A percentile compares a stretch with the other conserved stretches of the same genome.
These are phyloP conservation scores for Ganoderma multipileum DNA, from an alignment of 1,284 basidiomycete genomes.

Conservation along the genomic window DNA sequence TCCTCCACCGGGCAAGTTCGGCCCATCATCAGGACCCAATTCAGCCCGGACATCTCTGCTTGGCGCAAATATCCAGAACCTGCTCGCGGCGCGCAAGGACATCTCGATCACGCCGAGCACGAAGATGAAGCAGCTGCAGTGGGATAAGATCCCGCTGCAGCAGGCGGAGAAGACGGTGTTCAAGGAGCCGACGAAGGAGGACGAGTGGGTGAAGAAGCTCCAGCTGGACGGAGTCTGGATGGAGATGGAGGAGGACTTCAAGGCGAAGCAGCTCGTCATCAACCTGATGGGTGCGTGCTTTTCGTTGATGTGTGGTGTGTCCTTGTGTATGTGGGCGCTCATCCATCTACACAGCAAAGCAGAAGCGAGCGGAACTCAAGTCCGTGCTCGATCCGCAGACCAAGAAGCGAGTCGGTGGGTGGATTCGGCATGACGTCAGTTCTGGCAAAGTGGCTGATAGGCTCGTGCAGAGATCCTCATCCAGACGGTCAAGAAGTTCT, in stretches of 20 bases:
- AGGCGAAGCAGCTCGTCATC: constrained; percentile 93
- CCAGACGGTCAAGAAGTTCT: constrained; percentile 81
- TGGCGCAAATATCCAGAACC: constrained; percentile 59
- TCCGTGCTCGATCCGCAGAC: constrained; percentile 92
- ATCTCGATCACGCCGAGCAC: constrained; percentile 84
- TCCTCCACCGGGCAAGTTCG: constrained; percentile 51
- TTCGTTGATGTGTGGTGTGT: constrained; percentile 27
- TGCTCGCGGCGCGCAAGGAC: constrained; percentile 80
- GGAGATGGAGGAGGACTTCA: constrained; percentile 99
- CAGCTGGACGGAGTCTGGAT: constrained; percentile 89
- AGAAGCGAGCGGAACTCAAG: constrained; percentile 85
- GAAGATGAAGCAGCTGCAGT: constrained; percentile 98
- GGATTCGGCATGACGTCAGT: not conserved
- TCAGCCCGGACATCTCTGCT: constrained; percentile 68
- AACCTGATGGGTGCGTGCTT: constrained; percentile 71
- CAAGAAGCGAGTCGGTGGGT: constrained; percentile 88
- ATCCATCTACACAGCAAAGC: constrained; percentile 58
- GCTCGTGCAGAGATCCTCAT: constrained; percentile 84
- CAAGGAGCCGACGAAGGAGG: constrained; percentile 77
- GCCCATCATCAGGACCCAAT: constrained; percentile 54
- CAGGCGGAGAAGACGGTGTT: constrained; percentile 87
- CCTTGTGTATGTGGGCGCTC: not conserved
- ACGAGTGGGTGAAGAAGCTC: constrained; percentile 81
- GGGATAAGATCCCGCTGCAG: constrained; percentile 95
- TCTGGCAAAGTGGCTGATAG: not conserved